These are phyloP conservation scores for Lagerstroemia speciosa DNA, from an alignment of 345 rosid genomes.

Conservation along the genomic window DNA sequence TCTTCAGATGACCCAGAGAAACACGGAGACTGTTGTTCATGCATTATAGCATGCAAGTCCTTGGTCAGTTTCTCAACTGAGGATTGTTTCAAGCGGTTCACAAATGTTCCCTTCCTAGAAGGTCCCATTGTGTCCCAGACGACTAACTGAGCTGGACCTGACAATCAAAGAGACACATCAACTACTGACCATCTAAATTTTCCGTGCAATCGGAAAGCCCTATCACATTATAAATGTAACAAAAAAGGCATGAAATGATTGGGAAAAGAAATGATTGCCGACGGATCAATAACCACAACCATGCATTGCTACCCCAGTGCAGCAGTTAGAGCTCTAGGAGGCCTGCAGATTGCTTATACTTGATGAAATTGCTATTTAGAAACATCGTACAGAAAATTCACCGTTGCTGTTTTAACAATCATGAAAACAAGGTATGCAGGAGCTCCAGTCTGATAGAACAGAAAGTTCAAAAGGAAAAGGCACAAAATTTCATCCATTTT, in stretches of 20 bases:
- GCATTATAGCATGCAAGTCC: slow-evolving; percentile 75
- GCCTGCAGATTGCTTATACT: no score
- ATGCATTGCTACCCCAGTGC: no score
- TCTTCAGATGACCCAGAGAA: slow-evolving; percentile 86
- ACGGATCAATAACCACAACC: no score
- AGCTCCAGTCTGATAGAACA: not conserved
- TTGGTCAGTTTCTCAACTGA: slow-evolving; percentile 90
- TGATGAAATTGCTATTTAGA: not conserved
- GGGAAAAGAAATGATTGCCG: no score
- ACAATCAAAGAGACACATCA: not conserved
- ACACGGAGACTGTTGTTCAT: slow-evolving; percentile 88
- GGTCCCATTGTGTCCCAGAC: slow-evolving; percentile 91
- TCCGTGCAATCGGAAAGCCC: not conserved
- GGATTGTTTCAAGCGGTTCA: slow-evolving; percentile 71
- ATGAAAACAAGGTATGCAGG: not conserved
- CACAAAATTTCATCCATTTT: no score
- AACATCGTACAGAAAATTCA: not conserved
- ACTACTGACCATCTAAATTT: not conserved
- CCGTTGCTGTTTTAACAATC: not conserved
- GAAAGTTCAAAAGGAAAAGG: no score
- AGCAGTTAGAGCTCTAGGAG: no score
- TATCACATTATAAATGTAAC: not conserved
- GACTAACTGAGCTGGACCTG: no score
- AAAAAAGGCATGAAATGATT: no score
- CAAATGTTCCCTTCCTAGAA: slow-evolving; percentile 81